Conservation (phyloP, 768 basidiomycete genomes). For the Daedaleopsis nitida region DNA sequence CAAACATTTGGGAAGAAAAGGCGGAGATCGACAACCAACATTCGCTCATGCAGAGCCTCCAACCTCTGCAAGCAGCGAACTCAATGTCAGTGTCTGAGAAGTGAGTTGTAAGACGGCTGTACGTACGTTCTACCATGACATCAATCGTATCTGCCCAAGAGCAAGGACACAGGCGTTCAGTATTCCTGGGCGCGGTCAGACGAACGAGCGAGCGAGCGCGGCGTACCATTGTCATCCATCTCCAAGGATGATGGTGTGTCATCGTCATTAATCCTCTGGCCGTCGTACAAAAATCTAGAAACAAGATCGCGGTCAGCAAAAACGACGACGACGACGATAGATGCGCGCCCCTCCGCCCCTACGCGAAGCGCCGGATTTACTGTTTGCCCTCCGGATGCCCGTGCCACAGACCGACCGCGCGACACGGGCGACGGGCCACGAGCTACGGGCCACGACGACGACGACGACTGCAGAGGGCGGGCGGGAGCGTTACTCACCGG, state of each 20-base stretch:
- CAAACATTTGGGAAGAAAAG: background rate
- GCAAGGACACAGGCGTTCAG: background rate
- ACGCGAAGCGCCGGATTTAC: background rate
- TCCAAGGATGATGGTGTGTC: conserved; percentile 85
- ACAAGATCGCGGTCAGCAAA: conserved; percentile 1
- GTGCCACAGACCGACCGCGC: background rate
- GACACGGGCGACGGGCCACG: no score
- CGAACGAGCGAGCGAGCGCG: background rate
- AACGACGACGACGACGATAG: background rate
- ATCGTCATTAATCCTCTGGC: conserved; percentile 80
- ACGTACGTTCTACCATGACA: conserved; percentile 94
- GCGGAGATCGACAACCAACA: background rate
- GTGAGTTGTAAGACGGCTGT: conserved; percentile 8
- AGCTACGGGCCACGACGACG: background rate
- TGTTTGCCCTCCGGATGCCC: background rate
- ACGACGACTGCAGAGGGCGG: no score
- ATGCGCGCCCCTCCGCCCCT: background rate
- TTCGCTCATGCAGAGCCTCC: conserved; percentile 28
- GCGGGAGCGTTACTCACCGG: conserved; percentile 54
- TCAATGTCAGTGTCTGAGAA: conserved; percentile 5
- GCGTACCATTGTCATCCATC: conserved; percentile 86
- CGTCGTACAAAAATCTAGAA: conserved; percentile 88
- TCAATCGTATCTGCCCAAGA: conserved; percentile 78
- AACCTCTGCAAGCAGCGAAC: conserved; percentile 27
- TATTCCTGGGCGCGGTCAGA: background rate